These are phyloP conservation scores for Mycena alexandri DNA, from an alignment of 768 basidiomycete genomes.

Conservation along the genomic window DNA sequence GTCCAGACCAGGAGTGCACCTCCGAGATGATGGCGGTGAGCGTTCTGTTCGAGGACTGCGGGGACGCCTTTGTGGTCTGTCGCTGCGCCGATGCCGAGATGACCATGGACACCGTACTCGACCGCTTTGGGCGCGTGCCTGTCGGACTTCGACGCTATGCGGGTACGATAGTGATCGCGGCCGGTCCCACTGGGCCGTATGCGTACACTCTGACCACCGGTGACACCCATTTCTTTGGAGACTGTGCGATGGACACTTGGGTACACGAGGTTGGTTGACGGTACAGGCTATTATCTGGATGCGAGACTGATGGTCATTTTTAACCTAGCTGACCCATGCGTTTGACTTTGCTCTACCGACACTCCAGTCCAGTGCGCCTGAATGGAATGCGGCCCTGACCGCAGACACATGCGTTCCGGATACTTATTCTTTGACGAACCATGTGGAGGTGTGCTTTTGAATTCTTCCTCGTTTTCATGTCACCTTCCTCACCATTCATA, in stretches of 20 bases:
- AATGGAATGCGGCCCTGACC: constrained; percentile 40
- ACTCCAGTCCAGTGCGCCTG: constrained; percentile 37
- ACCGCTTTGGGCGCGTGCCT: constrained; percentile 45
- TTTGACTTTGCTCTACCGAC: constrained; percentile 45
- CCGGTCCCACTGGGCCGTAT: constrained; percentile 8
- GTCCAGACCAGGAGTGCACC: constrained; percentile 37
- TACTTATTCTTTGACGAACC: constrained; percentile 43
- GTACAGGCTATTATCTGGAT: no score
- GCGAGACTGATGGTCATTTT: neutral
- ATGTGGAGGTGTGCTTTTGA: constrained; percentile 42
- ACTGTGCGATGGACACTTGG: constrained; percentile 43
- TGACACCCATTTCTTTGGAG: constrained; percentile 48
- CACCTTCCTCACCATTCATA: no score
- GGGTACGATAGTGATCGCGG: constrained; percentile 39
- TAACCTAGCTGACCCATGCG: constrained; percentile 45
- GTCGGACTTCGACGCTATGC: constrained; percentile 49
- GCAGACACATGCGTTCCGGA: constrained; percentile 49
- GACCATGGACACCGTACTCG: constrained; percentile 42
- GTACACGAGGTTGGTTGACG: constrained; percentile 49
- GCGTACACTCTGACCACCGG: constrained; percentile 51
- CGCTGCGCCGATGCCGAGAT: constrained; percentile 46
- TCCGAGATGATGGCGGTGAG: constrained; percentile 42
- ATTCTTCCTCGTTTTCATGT: no score
- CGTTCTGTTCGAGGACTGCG: constrained; percentile 47
- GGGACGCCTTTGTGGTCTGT: constrained; percentile 43